Percentiles rank a stretch among this genome's conserved stretches.
phyloP scores from a whole-genome alignment of 2,329 filamentous ascomycete species.

The Neurospora crassa region DNA sequence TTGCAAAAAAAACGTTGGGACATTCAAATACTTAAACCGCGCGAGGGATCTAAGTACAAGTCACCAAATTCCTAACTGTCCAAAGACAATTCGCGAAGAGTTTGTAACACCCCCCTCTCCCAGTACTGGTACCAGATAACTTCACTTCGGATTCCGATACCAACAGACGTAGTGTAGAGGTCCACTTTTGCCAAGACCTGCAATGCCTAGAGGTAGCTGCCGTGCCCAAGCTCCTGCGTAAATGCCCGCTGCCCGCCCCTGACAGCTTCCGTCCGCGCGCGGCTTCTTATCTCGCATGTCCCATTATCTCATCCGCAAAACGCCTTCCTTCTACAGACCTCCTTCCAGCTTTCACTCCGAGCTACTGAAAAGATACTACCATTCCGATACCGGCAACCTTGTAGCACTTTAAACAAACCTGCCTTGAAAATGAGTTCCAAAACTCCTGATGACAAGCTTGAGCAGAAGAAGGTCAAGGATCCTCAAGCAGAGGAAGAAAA shows the following conservation, averaged over 20 bases:
- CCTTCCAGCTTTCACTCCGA: not conserved
- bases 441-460: not conserved
- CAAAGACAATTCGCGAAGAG: too few relatives aligned
- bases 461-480: slow-evolving; percentile 6
- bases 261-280: not conserved
- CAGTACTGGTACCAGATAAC: too few relatives aligned
- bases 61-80: too few relatives aligned
- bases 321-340: not conserved
- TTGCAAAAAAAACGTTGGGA: too few relatives aligned
- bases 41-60: too few relatives aligned
- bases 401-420: not conserved
- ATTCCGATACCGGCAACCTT: not conserved
- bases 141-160: not conserved
- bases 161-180: not conserved
- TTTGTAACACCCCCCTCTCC: too few relatives aligned
- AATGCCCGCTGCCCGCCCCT: not conserved
- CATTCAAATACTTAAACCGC: too few relatives aligned
- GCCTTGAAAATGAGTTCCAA: not conserved
- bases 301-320: not conserved
- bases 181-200: not conserved
- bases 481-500: slow-evolving; percentile 16
- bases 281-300: not conserved
- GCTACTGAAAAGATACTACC: not conserved
- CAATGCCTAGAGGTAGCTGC: not conserved
- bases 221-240: not conserved